Evolutionary conservation across 2,329 filamentous ascomycete genomes (phyloP).

Genomic region (Calonectria ilicicola): DNA sequence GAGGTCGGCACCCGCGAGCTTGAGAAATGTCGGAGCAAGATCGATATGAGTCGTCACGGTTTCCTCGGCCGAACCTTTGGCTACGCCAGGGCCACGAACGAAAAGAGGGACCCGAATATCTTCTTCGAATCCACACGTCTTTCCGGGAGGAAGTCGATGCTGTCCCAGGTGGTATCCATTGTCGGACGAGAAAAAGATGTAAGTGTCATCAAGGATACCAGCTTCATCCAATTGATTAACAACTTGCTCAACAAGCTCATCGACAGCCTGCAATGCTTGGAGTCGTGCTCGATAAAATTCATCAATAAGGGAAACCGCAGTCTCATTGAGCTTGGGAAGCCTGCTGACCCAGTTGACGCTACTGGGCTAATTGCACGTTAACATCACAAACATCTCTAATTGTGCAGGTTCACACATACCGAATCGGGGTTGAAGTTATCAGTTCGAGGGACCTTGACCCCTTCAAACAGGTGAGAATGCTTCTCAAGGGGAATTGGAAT

Average conservation of each 20-base stretch:
- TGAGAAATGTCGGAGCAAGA: constrained; percentile 70
- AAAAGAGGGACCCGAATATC: constrained; percentile 70
- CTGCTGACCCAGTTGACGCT: constrained; percentile 60
- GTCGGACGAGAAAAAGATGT: constrained; percentile 70
- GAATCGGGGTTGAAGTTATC: constrained; percentile 74
- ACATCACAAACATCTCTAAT: background rate
- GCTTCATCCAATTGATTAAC: constrained; percentile 58
- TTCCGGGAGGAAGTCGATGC: constrained; percentile 68
- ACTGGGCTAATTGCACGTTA: constrained; percentile 34
- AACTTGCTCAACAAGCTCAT: constrained; percentile 64
- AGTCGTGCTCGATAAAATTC: constrained; percentile 64
- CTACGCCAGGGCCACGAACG: constrained; percentile 66
- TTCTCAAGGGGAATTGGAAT: constrained; percentile 68
- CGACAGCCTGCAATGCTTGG: constrained; percentile 64
- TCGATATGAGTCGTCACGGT: constrained; percentile 72
- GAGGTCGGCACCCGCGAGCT: constrained; percentile 53
- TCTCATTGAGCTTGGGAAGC: constrained; percentile 54
- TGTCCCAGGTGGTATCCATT: constrained; percentile 73
- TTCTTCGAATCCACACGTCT: constrained; percentile 69
- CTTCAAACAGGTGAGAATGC: constrained; percentile 72
- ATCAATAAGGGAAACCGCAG: constrained; percentile 60
- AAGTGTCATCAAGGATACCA: constrained; percentile 72
- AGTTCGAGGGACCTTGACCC: constrained; percentile 70
- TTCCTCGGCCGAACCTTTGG: constrained; percentile 51
- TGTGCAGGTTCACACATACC: constrained; percentile 46